These are phyloP conservation scores for Eucalyptus cloeziana DNA, from an alignment of 345 rosid genomes.

Conservation along the genomic window DNA sequence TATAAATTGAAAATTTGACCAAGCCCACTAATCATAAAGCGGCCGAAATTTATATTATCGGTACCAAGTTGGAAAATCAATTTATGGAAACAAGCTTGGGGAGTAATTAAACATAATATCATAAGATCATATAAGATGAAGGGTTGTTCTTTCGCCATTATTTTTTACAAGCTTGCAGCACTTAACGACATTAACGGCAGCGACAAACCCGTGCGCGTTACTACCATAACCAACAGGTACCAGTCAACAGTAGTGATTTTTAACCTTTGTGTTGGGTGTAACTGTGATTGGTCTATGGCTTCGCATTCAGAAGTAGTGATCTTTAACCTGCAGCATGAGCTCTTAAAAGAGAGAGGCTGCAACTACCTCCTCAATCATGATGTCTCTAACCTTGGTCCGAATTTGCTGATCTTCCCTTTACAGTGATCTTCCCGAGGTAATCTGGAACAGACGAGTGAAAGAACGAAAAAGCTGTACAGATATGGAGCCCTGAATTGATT, in stretches of 20 bases:
- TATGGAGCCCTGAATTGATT: too few species aligned
- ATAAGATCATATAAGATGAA: neutral
- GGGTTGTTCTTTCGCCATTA: neutral
- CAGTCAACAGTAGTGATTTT: constrained; percentile 30
- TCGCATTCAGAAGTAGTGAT: neutral
- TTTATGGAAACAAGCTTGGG: too few species aligned
- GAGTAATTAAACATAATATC: neutral
- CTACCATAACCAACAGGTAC: constrained; percentile 8
- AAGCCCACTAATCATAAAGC: neutral
- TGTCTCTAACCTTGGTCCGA: constrained; percentile 93
- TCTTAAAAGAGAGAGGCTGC: neutral
- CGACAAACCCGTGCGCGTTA: neutral
- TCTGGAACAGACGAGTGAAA: too few species aligned
- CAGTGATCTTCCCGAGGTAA: too few species aligned
- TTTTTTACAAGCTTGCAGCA: neutral
- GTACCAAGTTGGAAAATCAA: neutral
- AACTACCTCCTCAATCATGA: constrained; percentile 93
- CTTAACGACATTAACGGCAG: neutral
- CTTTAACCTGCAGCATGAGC: neutral
- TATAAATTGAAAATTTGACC: neutral
- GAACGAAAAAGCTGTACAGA: too few species aligned
- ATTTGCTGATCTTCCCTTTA: constrained; percentile 94
- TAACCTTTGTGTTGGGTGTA: constrained; percentile 78
- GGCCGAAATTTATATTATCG: neutral
- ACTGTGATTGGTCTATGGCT: constrained; percentile 73